Base-by-base conservation (phyloP, 2,329 filamentous ascomycete genomes). In the Lecanoromycetidae sp. region DNA sequence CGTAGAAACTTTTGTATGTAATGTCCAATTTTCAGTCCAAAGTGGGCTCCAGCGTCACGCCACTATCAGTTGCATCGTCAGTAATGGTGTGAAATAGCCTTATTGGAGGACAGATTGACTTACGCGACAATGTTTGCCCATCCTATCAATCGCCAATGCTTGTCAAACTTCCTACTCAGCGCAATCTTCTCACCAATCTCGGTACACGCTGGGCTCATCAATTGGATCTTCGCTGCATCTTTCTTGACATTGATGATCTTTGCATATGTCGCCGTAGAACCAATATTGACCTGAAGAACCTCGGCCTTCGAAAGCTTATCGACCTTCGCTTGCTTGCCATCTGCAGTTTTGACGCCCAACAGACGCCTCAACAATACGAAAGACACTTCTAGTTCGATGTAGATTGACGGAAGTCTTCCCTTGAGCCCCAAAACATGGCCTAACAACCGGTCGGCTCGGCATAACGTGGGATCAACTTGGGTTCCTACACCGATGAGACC, bases 281-380 rank as follows among this genome's bases (percentile, higher is more conserved):
- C 91, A 63, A 98, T 98, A 75, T 98, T 98, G 56, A 98, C 91
- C 91, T 98, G 96, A 68, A 98, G 82, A 61, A 96, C 87, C 68
- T 98, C 91, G 70, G 94, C 95, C 80, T 96, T 98, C 49, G 87
- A 75, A 56, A 98, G 76, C 74, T 98, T 98, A 59, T 88, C 87
- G 57, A 98, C 91, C 82, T 98, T 98, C 62, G 90, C 90, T 71
- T 96, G 91, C 76, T 98, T 98, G 65, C 91, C 91, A 58, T 98
- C 91, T 54, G 90, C 87, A 38, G 91, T 94, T 72, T 93, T 88
- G 60, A 98, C 91, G 79, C 91, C 91, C 48, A 98, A 79, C 53
- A 98, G 76, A 59, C 91, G 79, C 60, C 90, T 84, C 54, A 98
- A 82, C 52, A 98, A 77, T 77, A 96, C 98, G 76, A 96, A 98